Base-by-base conservation (phyloP, 306 rosid species). In the Abrus pulchellus region DNA sequence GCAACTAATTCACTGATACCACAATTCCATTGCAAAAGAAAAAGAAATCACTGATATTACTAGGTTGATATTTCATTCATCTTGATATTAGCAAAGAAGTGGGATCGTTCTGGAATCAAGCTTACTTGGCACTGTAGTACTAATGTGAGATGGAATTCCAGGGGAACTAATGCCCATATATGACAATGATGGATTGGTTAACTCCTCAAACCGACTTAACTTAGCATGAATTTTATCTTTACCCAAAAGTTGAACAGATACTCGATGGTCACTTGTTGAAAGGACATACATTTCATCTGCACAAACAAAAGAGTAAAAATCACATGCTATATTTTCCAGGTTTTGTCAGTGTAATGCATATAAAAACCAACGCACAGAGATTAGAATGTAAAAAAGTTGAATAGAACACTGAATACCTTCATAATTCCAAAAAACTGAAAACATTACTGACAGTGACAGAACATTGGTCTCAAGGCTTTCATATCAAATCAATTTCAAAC, bases 281-380 rank as follows among this genome's bases (percentile, higher is more conserved):
- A 93, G 87, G 38, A 95, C 99, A 81, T 95, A 95, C 99, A 95
- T 95, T 85, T 91, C 98, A 90, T 93, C 99, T 94, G 89, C 85
- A 79, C 88, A 66, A 84, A 67, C 44, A 68, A 72, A 61, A 45
- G 40, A 38, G 62, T 72, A 70, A 40, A 78, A 79, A 62, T 34
- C 2, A 87, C 76, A 77, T 20, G 65, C n/a, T 62, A 54, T 20
- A 20, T 74, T 55, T 79, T 14, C 43, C 45, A 4, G 28, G 64
- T 56, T 78, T 48, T n/a, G 59, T 66, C 60, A 53, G 54, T 10
- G 76, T 61, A 78, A 47, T 60, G 75, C 64, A 5, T 28, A 50
- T 32, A 33, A 49, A 80, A 73, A 50, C 60, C 9, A 9, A 68
- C 5, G 40, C 13, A 61, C 74, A 55, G 41, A 66, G 30, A 69